Evolutionary conservation across 768 basidiomycete species (phyloP).

Genomic region (Melanogaster broomeanus): DNA sequence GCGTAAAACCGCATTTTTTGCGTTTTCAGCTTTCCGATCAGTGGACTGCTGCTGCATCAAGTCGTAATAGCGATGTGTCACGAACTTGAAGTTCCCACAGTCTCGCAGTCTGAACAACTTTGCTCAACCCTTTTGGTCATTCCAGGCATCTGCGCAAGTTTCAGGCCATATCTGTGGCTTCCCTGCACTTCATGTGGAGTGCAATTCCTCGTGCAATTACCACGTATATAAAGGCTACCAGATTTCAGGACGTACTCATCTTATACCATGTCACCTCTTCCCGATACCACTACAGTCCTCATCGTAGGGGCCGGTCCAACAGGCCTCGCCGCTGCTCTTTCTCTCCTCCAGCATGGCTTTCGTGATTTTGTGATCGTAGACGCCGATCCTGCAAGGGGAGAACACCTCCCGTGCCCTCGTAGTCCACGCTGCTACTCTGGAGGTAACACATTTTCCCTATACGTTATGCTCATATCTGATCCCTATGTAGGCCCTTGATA

Average conservation of each 20-base stretch:
- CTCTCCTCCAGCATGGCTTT: conserved; percentile 43
- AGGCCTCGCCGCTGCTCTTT: conserved; percentile 48
- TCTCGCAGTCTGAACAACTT: too few relatives aligned
- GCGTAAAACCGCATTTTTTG: too few relatives aligned
- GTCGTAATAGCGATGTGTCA: too few relatives aligned
- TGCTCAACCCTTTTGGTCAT: too few relatives aligned
- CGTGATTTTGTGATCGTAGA: conserved; percentile 48
- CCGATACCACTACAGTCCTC: conserved; percentile 41
- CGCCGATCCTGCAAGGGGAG: conserved; percentile 28
- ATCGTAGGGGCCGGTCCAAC: conserved; percentile 54
- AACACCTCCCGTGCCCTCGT: conserved; percentile 46
- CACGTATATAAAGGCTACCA: not conserved
- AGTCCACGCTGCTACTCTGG: conserved; percentile 54
- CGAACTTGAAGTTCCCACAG: too few relatives aligned
- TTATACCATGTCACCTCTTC: conserved; percentile 28
- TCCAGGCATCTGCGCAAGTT: too few relatives aligned
- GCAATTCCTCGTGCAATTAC: too few relatives aligned
- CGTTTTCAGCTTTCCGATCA: too few relatives aligned
- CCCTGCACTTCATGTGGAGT: too few relatives aligned
- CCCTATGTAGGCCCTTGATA: conserved; percentile 44
- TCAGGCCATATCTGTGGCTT: too few relatives aligned
- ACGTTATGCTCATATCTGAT: conserved; percentile 27
- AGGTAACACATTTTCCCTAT: conserved; percentile 33
- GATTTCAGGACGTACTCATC: not conserved
- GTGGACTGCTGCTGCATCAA: too few relatives aligned